These are phyloP conservation scores for Artemisia argyi DNA, from an alignment of 129 eudicot genomes.

Conservation along the genomic window DNA sequence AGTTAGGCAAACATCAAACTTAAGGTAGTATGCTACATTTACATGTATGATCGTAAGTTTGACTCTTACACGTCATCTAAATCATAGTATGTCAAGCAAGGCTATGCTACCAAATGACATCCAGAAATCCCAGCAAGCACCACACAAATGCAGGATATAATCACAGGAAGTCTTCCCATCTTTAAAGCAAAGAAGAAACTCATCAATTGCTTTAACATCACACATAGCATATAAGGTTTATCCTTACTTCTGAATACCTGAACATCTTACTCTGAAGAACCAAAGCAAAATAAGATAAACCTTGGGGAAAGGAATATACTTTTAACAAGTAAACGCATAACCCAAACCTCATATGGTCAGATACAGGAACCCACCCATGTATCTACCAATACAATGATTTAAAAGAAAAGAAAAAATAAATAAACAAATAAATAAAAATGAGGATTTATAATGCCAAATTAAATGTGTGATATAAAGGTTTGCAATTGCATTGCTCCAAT, in stretches of 20 bases:
- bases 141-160: background rate
- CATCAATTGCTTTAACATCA: background rate
- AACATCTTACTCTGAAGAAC: background rate
- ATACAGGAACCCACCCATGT: too few species aligned
- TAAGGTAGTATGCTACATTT: background rate
- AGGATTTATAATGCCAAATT: background rate
- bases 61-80: too few species aligned
- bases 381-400: background rate
- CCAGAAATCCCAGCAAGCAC: background rate
- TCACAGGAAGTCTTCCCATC: background rate
- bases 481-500: slow-evolving; percentile 1
- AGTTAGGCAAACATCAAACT: background rate
- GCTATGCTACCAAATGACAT: background rate
- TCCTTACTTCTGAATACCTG: background rate
- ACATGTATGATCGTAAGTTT: background rate
- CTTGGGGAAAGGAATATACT: background rate
- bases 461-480: slow-evolving; percentile 4
- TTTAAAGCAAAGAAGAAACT: background rate
- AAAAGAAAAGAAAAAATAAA: background rate
- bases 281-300: background rate
- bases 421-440: too few species aligned
- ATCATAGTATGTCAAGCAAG: background rate
- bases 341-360: background rate
- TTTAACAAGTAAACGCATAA: background rate
- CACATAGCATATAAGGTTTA: background rate